Evolutionary conservation across 306 rosid species (phyloP), one percentile per base, ranked within the genome.

Genomic region (Acacia crassicarpa): DNA sequence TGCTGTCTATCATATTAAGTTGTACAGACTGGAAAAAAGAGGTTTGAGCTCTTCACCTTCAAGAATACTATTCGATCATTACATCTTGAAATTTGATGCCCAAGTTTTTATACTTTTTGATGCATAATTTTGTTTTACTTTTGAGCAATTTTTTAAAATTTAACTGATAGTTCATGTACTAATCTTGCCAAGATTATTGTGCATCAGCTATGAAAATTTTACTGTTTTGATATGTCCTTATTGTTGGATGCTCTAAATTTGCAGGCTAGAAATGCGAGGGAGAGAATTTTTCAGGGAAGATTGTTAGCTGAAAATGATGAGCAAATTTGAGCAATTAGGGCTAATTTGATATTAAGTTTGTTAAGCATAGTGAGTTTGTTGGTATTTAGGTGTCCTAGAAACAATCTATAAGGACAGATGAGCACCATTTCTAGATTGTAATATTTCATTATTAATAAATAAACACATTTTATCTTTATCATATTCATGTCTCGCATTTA

Each of bases 241-340:
- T 63, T 63, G 20, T 9, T 63, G 9, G 68, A 63, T 20, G 16
- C 9, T 63, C 40, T 27, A 10, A 25, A 63, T 63, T 63, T 27
- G 68, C 68, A 63, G 68, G 41, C 41, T 12, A 63, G n/a, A 30
- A 13, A 4, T 30, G 68, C 41, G 13, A 63, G 68, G 68, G 68
- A 30, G 20, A 27, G 40, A 20, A 2, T 63, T 80, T 83, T 90
- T 59, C 68, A 84, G 67, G 85, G 78, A 83, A 81, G 78, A 61
- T 75, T 72, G 79, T 27, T 44, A 14, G 81, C 35, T 69, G 90
- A 85, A 77, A 83, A 79, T 70, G 51, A 79, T 70, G 58, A 30
- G 68, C 38, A 77, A 56, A 69, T 33, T 58, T 78, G 72, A 86
- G 69, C 1, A 67, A 38, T 4, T 51, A 17, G 58, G 58, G 58